Conservation (phyloP, 805 yeast species). For the Kodamaea nitidulidarum region DNA sequence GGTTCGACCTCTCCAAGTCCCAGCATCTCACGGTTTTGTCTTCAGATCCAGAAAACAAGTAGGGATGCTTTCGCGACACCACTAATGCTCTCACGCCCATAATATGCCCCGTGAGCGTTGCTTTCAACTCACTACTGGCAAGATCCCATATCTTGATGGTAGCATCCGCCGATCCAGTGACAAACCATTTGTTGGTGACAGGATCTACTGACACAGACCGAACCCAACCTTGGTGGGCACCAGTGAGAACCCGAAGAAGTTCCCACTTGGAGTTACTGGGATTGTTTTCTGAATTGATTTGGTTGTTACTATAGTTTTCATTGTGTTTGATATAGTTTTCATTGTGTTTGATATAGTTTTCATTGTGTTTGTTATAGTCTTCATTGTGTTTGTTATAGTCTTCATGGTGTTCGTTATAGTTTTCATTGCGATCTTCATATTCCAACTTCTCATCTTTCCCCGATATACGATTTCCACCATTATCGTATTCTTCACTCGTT, state of each 20-base stretch:
- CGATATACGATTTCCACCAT: no score
- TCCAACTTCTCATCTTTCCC: no score
- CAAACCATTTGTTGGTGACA: conserved; percentile 78
- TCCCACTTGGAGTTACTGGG: conserved; percentile 62
- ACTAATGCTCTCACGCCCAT: conserved; percentile 81
- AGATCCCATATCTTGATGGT: conserved; percentile 91
- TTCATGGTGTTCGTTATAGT: not conserved
- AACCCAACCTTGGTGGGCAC: conserved; percentile 93
- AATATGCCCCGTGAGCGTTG: conserved; percentile 85
- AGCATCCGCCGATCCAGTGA: conserved; percentile 84
- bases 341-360: no score
- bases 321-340: conserved; percentile 1
- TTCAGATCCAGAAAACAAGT: conserved; percentile 87
- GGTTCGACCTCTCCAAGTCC: conserved; percentile 86
- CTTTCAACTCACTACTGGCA: conserved; percentile 61
- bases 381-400: not conserved
- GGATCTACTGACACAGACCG: conserved; percentile 81
- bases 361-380: no score
- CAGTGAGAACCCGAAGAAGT: conserved; percentile 62
- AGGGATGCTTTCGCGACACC: conserved; percentile 75
- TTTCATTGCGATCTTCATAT: no score
- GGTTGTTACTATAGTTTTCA: no score
- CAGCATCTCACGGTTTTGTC: conserved; percentile 92
- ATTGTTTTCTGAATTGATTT: not conserved
- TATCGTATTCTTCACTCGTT: no score